Percentiles rank a stretch among this genome's conserved stretches.
phyloP scores from a whole-genome alignment of 768 basidiomycete genomes.

The Imleria badia region DNA sequence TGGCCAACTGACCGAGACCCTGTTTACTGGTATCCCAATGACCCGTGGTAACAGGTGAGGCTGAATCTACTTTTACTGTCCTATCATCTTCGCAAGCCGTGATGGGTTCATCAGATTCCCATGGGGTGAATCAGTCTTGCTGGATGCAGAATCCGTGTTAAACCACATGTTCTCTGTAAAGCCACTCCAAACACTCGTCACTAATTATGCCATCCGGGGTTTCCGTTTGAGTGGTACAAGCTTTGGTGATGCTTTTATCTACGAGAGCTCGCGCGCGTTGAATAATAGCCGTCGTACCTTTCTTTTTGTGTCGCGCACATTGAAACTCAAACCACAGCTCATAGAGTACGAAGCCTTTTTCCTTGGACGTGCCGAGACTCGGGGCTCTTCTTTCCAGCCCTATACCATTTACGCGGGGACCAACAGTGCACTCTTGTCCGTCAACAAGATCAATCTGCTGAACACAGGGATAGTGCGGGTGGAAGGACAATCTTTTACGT shows the following conservation, averaged over 20 bases:
- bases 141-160: constrained; percentile 7
- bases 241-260: constrained; percentile 1
- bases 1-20: constrained; percentile 7
- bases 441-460: background rate
- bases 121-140: constrained; percentile 5
- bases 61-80: background rate
- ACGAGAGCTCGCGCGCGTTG: background rate
- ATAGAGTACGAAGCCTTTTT: constrained; percentile 9
- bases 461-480: constrained; percentile 7
- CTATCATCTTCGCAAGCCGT: background rate
- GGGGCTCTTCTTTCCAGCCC: constrained; percentile 2
- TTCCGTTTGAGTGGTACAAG: background rate
- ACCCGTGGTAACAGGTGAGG: constrained; percentile 7
- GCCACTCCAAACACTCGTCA: constrained; percentile 5
- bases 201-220: constrained; percentile 6
- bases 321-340: background rate
- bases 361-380: constrained; percentile 11
- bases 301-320: background rate
- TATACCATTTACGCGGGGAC: constrained; percentile 12
- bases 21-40: constrained; percentile 13
- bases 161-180: constrained; percentile 17
- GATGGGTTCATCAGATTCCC: constrained; percentile 12
- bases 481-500: constrained; percentile 5
- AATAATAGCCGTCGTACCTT: constrained; percentile 6
- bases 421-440: constrained; percentile 5